phyloP scores from a whole-genome alignment of 257 asterid species.

The Verbascum thapsus region DNA sequence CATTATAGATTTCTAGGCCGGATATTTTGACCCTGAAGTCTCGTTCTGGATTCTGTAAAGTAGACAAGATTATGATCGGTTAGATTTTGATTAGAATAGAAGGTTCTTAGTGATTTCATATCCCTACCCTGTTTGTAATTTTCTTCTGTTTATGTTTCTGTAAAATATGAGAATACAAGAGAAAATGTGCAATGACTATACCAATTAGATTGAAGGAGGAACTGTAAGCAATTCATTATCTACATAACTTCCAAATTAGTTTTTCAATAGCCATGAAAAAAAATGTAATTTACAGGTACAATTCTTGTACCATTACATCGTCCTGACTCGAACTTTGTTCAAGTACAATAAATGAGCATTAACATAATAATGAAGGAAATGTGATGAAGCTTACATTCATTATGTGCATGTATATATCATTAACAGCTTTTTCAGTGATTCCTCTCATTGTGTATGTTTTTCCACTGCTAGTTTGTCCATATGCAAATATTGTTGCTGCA shows the following conservation, averaged over 20 bases:
- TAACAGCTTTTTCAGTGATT: slow-evolving; percentile 85
- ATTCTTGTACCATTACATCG: too few relatives aligned
- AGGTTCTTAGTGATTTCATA: slow-evolving; percentile 2
- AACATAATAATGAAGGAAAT: too few relatives aligned
- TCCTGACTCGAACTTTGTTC: too few relatives aligned
- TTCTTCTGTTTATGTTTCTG: too few relatives aligned
- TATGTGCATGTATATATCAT: slow-evolving; percentile 85
- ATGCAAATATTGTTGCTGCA: slow-evolving; percentile 95
- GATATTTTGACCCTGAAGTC: slow-evolving; percentile 82
- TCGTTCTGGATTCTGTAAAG: slow-evolving; percentile 82
- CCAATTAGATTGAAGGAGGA: too few relatives aligned
- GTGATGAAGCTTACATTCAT: slow-evolving; percentile 70
- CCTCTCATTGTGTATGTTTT: slow-evolving; percentile 96
- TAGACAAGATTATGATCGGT: slow-evolving; percentile 19
- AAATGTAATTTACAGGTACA: too few relatives aligned
- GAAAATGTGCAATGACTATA: too few relatives aligned
- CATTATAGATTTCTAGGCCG: slow-evolving; percentile 88
- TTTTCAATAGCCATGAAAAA: too few relatives aligned
- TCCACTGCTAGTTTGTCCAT: slow-evolving; percentile 98
- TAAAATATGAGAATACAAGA: too few relatives aligned
- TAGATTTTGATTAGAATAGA: slow-evolving; percentile 5
- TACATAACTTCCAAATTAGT: too few relatives aligned
- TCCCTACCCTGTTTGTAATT: background rate
- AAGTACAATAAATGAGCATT: too few relatives aligned
- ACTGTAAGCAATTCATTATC: too few relatives aligned